Conservation (phyloP, 345 rosid species). For the Heritiera fomes region DNA sequence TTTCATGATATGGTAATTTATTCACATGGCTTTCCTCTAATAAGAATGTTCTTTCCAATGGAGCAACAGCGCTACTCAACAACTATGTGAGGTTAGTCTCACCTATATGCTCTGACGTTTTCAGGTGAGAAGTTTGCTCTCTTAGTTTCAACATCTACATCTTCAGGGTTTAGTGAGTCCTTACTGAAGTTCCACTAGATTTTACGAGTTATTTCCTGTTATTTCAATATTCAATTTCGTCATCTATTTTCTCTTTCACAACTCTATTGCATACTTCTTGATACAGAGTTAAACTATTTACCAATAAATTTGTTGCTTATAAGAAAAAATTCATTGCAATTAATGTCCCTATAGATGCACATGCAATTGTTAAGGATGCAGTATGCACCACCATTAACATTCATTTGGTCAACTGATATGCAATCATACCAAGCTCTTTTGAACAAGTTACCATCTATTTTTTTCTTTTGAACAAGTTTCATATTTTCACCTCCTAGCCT, state of each 20-base stretch:
- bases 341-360: neutral
- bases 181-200: neutral
- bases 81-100: neutral
- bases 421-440: neutral
- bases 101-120: neutral
- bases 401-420: neutral
- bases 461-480: neutral
- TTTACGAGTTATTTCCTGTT: neutral
- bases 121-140: neutral
- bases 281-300: neutral
- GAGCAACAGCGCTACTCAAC: neutral
- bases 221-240: neutral
- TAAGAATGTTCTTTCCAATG: neutral
- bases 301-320: neutral
- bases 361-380: neutral
- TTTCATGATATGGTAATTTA: neutral
- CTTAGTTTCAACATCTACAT: neutral
- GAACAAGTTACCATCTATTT: neutral
- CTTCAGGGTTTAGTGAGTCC: neutral
- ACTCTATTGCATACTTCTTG: neutral
- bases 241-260: neutral
- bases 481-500: neutral
- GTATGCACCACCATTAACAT: neutral
- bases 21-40: slow-evolving; percentile 7
- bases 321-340: neutral